These are phyloP conservation scores for Yamadazyma oceani DNA, from an alignment of 1,139 yeast species.

Conservation along the genomic window DNA sequence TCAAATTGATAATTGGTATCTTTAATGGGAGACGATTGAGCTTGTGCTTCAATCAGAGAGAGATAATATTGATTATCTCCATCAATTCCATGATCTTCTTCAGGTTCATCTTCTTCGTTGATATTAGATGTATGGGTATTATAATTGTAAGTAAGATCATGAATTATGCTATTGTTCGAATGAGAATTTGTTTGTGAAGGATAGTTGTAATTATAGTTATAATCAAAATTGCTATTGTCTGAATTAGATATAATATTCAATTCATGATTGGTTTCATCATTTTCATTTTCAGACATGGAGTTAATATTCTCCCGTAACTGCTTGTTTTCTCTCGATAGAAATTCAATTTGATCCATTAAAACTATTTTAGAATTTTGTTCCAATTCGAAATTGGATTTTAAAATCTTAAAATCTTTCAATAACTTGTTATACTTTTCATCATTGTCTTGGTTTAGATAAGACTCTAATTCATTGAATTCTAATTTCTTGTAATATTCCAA, in stretches of 20 bases:
- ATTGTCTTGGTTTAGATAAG: slow-evolving; percentile 12
- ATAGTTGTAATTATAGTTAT: slow-evolving; percentile 13
- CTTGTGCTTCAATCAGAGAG: slow-evolving; percentile 11
- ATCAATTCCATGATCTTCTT: slow-evolving; percentile 13
- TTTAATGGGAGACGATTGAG: slow-evolving; percentile 18
- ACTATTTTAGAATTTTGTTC: slow-evolving; percentile 52
- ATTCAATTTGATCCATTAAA: slow-evolving; percentile 56
- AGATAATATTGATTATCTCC: slow-evolving; percentile 18
- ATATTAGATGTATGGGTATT: slow-evolving; percentile 24
- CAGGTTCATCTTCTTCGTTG: slow-evolving; percentile 25
- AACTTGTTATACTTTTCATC: slow-evolving; percentile 32
- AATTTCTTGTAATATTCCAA: slow-evolving; percentile 19
- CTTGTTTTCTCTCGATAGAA: slow-evolving; percentile 42
- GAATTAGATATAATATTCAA: not conserved
- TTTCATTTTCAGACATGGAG: slow-evolving; percentile 2
- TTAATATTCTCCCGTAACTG: slow-evolving; percentile 21
- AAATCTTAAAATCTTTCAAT: slow-evolving; percentile 37
- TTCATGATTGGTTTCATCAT: not conserved
- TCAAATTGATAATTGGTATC: slow-evolving; percentile 4
- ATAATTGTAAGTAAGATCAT: slow-evolving; percentile 17
- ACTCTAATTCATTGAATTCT: slow-evolving; percentile 16
- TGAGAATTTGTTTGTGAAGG: slow-evolving; percentile 4
- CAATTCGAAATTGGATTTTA: slow-evolving; percentile 43
- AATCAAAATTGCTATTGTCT: slow-evolving; percentile 8
- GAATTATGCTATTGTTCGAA: slow-evolving; percentile 13